Evolutionary conservation across 2,329 filamentous ascomycete species (phyloP).

Genomic region (Xylariaceae sp.): DNA sequence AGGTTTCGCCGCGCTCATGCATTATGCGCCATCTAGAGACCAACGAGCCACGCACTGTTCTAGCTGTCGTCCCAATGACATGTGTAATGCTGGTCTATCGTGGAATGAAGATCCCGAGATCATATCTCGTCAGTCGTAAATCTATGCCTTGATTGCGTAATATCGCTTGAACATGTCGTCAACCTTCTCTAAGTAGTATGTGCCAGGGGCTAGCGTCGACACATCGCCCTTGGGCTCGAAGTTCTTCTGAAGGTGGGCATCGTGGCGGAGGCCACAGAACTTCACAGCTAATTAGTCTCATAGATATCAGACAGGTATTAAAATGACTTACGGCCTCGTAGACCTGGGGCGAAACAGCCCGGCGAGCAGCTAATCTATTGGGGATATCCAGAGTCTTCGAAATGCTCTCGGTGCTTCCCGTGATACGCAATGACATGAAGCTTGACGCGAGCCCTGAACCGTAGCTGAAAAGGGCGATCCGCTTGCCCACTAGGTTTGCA

Average conservation of each 20-base stretch:
- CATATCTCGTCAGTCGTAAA: conserved; percentile 19
- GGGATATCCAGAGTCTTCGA: conserved; percentile 66
- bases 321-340: conserved; percentile 64
- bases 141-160: conserved; percentile 70
- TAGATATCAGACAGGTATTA: not conserved
- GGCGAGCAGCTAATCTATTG: conserved; percentile 61
- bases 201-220: conserved; percentile 61
- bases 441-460: conserved; percentile 69
- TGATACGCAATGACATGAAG: conserved; percentile 70
- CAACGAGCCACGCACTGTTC: conserved; percentile 21
- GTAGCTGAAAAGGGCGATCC: conserved; percentile 73
- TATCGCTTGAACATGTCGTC: conserved; percentile 83
- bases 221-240: conserved; percentile 66
- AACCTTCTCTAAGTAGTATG: conserved; percentile 75
- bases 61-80: conserved; percentile 18
- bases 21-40: conserved; percentile 24
- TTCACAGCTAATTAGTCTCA: conserved; percentile 36
- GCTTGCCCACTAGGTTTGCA: conserved; percentile 64
- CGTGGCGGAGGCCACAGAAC: conserved; percentile 77
- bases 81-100: conserved; percentile 26
- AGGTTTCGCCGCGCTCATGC: conserved; percentile 21
- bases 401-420: conserved; percentile 65
- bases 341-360: conserved; percentile 62
- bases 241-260: conserved; percentile 78
- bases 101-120: conserved; percentile 23